A percentile compares a stretch with the other conserved stretches of the same genome.
Conservation (phyloP, 2,329 filamentous ascomycete species). For the Thielaviopsis musarum region DNA sequence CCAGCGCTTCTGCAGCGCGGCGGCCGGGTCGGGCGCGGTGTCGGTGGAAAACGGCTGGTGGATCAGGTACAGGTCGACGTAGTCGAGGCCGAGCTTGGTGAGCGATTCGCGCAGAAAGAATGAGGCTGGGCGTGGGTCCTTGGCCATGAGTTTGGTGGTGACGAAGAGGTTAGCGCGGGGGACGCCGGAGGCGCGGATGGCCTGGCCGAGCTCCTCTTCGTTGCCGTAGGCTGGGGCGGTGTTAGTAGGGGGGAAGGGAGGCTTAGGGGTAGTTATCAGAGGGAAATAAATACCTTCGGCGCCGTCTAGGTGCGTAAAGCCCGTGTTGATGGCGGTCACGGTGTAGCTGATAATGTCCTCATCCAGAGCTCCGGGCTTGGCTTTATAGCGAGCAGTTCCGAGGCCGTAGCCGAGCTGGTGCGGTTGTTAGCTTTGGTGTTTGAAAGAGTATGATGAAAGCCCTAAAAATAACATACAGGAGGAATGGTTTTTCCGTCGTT, state of each 20-base stretch:
- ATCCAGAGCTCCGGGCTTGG: constrained; percentile 33
- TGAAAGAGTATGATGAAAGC: no score
- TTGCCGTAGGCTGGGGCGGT: constrained; percentile 36
- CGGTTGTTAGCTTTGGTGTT: background rate
- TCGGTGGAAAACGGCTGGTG: constrained; percentile 39
- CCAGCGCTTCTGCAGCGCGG: constrained; percentile 38
- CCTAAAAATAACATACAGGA: constrained; percentile 30
- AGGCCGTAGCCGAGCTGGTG: constrained; percentile 53
- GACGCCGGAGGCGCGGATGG: constrained; percentile 49
- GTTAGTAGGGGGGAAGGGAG: background rate
- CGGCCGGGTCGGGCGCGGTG: constrained; percentile 14
- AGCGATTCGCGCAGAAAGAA: constrained; percentile 43
- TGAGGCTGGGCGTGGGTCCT: constrained; percentile 23
- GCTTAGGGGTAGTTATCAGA: background rate
- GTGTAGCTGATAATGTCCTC: constrained; percentile 31
- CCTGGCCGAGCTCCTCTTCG: constrained; percentile 53
- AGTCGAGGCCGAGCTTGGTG: constrained; percentile 47
- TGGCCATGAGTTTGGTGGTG: constrained; percentile 38
- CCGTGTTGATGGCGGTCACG: constrained; percentile 48
- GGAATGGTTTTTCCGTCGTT: constrained; percentile 61
- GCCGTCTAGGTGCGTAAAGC: constrained; percentile 57
- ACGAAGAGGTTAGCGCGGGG: constrained; percentile 54
- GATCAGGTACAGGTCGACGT: constrained; percentile 56
- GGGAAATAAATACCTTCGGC: constrained; percentile 39
- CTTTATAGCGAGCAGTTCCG: constrained; percentile 48